These are phyloP conservation scores for Gamsiella multidivaricata DNA, from an alignment of 192 early-diverging fungal genomes.

Conservation along the genomic window DNA sequence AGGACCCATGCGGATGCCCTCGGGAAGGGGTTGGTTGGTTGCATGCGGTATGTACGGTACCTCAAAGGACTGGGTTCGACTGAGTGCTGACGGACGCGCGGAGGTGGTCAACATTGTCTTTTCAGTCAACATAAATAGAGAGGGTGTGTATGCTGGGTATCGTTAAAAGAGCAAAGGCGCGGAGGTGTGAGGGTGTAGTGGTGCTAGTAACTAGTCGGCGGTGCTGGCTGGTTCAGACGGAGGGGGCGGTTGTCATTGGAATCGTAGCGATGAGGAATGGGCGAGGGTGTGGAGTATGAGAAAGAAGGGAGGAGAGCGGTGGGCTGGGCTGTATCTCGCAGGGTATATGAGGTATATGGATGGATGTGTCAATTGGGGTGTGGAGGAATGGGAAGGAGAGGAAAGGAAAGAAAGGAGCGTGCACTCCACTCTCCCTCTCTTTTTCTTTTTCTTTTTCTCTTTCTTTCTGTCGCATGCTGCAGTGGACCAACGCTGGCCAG, in stretches of 20 bases:
- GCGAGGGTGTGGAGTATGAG: too few relatives aligned
- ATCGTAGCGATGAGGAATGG: too few relatives aligned
- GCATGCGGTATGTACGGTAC: constrained; percentile 1
- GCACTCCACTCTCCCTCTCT: too few relatives aligned
- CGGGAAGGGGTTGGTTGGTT: background rate
- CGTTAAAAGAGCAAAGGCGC: background rate
- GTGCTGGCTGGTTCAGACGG: too few relatives aligned
- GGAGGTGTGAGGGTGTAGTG: background rate
- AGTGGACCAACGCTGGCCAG: too few relatives aligned
- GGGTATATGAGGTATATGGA: constrained; percentile 8
- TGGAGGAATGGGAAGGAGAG: constrained; percentile 1
- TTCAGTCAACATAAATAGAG: constrained; percentile 23
- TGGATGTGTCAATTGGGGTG: background rate
- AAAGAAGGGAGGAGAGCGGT: too few relatives aligned
- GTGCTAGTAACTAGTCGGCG: too few relatives aligned
- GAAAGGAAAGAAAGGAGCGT: background rate
- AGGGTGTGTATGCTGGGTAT: background rate
- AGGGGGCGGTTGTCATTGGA: too few relatives aligned
- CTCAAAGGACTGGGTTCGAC: constrained; percentile 38
- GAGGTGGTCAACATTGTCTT: constrained; percentile 40
- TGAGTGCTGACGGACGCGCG: constrained; percentile 20
- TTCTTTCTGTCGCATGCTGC: too few relatives aligned
- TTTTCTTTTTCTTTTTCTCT: too few relatives aligned
- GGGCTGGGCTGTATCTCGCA: too few relatives aligned
- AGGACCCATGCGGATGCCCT: too few relatives aligned